Conservation (phyloP, 257 asterid genomes). For the Solanum piurae region DNA sequence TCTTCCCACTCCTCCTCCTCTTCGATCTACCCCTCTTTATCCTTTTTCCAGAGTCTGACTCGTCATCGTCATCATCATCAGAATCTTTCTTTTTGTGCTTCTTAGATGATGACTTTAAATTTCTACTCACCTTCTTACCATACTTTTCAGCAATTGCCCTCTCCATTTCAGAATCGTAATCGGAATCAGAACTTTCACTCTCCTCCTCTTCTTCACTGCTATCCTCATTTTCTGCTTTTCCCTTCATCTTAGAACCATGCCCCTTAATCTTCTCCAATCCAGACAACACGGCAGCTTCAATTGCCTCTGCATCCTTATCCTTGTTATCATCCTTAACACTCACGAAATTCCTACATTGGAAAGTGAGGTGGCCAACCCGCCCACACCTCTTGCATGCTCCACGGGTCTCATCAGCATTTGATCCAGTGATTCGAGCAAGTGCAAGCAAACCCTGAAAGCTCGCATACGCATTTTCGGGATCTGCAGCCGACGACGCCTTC, state of each 20-base stretch:
- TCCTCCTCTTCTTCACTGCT: conserved; percentile 61
- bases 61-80: conserved; percentile 29
- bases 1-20: conserved; percentile 43
- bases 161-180: conserved; percentile 75
- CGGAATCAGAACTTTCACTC: conserved; percentile 70
- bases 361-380: conserved; percentile 88
- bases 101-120: conserved; percentile 21
- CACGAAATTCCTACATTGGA: conserved; percentile 89
- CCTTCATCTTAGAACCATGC: conserved; percentile 9
- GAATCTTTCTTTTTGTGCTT: conserved; percentile 23
- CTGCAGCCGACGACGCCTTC: conserved; percentile 30
- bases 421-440: conserved; percentile 75
- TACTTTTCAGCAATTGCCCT: conserved; percentile 42
- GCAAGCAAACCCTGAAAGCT: conserved; percentile 91
- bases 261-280: conserved; percentile 63
- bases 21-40: conserved; percentile 51
- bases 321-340: conserved; percentile 58
- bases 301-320: conserved; percentile 36
- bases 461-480: conserved; percentile 71
- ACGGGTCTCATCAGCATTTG: conserved; percentile 83
- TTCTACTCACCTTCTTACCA: conserved; percentile 31
- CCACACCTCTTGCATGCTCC: conserved; percentile 93
- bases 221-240: conserved; percentile 28
- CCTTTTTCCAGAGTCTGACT: conserved; percentile 20
- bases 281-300: conserved; percentile 54